Conservation (phyloP, 148 eudicot genomes). For the Polygonum maritimum region DNA sequence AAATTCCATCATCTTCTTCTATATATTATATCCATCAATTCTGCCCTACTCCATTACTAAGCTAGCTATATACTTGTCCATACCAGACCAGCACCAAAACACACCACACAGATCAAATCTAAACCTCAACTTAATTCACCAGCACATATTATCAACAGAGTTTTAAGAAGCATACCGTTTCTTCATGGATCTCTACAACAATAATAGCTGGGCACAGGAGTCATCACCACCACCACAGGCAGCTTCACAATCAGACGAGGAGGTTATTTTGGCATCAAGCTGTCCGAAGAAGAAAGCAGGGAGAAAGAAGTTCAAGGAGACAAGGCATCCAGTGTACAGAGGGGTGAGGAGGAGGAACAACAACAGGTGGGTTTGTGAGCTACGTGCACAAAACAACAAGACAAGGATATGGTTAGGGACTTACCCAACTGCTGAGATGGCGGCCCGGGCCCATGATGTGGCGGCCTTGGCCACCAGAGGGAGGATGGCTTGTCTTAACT, state of each 20-base stretch:
- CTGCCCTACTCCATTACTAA: conserved; percentile 9
- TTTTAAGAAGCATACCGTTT: not conserved
- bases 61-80: not conserved
- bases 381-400: conserved; percentile 14
- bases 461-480: conserved; percentile 30
- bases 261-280: conserved; percentile 8
- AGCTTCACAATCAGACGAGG: conserved; percentile 10
- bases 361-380: conserved; percentile 21
- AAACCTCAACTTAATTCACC: not conserved
- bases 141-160: not conserved
- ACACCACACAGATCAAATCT: not conserved
- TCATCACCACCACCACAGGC: not conserved
- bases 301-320: conserved; percentile 16
- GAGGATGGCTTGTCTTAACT: conserved; percentile 4
- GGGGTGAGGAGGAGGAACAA: conserved; percentile 16
- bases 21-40: not conserved
- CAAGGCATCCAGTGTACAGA: conserved; percentile 21
- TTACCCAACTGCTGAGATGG: conserved; percentile 26
- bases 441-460: conserved; percentile 36
- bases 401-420: conserved; percentile 18
- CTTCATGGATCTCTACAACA: not conserved
- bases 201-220: conserved; percentile 2
- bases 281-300: conserved; percentile 13
- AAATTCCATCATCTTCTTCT: not conserved
- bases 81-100: not conserved